A percentile compares a stretch with the other conserved stretches of the same genome.
Conservation (phyloP, 139 green algal genomes). For the Trebouxia sp. region DNA sequence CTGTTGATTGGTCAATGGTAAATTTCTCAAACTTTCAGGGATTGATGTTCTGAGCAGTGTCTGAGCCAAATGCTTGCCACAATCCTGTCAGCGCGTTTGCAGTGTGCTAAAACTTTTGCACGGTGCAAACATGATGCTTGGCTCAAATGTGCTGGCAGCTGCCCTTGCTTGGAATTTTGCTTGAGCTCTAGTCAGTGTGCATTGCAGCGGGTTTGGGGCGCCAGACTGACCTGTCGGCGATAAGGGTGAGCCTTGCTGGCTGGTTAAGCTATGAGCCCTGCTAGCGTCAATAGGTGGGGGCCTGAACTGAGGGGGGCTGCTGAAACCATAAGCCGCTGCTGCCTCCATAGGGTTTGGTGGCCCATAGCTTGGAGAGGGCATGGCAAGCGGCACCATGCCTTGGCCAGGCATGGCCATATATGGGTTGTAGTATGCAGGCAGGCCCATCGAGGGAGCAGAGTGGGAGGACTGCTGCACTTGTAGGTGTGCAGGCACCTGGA, state of each 20-base stretch:
- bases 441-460: conserved; percentile 17
- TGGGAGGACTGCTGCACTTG: conserved; percentile 27
- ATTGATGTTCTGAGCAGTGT: no score
- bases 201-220: no score
- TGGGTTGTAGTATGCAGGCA: conserved; percentile 21
- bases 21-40: no score
- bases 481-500: conserved; percentile 20
- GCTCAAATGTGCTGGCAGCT: not conserved
- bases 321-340: conserved; percentile 20
- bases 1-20: no score
- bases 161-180: not conserved
- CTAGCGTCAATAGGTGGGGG: not conserved
- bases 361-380: not conserved
- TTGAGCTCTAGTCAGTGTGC: not conserved
- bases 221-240: not conserved
- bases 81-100: no score
- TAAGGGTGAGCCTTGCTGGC: not conserved
- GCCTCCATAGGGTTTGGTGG: not conserved
- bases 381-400: not conserved
- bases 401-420: conserved; percentile 12
- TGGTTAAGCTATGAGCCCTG: not conserved
- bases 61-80: no score
- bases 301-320: conserved; percentile 3
- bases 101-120: no score
- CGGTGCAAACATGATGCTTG: no score